Evolutionary conservation across 495 filamentous ascomycete genomes (phyloP), one percentile per base, ranked within the genome.

Genomic region (Penicillium daleae): DNA sequence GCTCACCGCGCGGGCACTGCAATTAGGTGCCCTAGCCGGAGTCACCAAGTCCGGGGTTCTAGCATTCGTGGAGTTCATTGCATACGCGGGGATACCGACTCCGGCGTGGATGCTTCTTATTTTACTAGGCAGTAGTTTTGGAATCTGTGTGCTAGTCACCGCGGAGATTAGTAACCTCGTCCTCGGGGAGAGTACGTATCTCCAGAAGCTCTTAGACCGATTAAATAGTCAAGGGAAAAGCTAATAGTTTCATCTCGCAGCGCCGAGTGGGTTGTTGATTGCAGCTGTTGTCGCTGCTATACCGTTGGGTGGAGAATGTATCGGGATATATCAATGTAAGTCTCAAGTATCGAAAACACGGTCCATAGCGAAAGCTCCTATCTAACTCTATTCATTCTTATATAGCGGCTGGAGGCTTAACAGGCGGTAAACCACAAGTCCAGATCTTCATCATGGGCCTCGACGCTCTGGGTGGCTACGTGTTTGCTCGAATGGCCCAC

Each of bases 401-500:
- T 27, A 42, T 21, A 66, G 61, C 65, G 29, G 61, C 57, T 33
- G 65, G 61, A 2, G 61, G 61, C 1, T 24, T 61, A n/a, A 39
- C 53, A 37, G 61, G 65, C 15, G 31, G 61, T 29, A 64, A 64
- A 21, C 24, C 56, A 5, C 27, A 27, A 13, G 32, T 35, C 3
- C 65, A 57, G 24, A 19, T 63, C 15, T 49, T 56, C 29, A 15
- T 64, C 24, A 40, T 64, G n/a, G 65, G 65, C 10, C 56, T 66
- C 29, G 57, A 66, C 31, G 60, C 65, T 6, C 49, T 66, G 12
- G 65, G 61, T 0, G 65, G 65, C 5, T 66, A 66, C 27, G 65
- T 66, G 1, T 66, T 66, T 57, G 65, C 65, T 53, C 65, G 65
- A 6, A 66, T 66, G 65, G 61, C 61, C 7, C 65, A 66, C 29